These are phyloP conservation scores for Furcasterigmium sp. DNA, from an alignment of 2,329 filamentous ascomycete genomes.

Conservation along the genomic window DNA sequence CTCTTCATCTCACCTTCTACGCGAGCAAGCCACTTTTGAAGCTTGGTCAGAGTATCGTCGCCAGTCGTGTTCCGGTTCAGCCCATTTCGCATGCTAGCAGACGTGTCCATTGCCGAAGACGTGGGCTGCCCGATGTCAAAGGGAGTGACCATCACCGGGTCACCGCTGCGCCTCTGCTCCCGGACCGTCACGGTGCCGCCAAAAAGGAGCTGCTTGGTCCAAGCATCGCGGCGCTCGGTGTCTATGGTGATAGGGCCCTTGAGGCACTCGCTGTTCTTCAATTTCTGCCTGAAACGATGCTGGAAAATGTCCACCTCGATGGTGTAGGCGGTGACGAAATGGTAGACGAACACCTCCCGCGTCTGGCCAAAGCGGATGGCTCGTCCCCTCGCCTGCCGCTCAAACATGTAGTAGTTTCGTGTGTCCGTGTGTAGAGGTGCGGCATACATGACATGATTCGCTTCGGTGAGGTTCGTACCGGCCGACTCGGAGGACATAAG, in stretches of 20 bases:
- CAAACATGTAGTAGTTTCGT: constrained; percentile 25
- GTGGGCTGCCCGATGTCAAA: too few relatives aligned
- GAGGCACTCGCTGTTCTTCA: background rate
- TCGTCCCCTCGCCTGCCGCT: constrained; percentile 34
- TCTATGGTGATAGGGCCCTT: background rate
- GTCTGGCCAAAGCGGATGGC: constrained; percentile 32
- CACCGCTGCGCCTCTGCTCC: background rate
- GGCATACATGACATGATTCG: constrained; percentile 36
- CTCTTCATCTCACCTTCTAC: too few relatives aligned
- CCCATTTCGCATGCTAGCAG: too few relatives aligned
- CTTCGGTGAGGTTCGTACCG: constrained; percentile 33
- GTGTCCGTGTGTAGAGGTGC: constrained; percentile 25
- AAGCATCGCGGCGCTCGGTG: background rate
- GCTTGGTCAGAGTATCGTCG: background rate
- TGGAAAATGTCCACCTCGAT: constrained; percentile 34
- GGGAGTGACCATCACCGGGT: too few relatives aligned
- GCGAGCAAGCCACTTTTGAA: background rate
- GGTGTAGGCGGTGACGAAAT: constrained; percentile 30
- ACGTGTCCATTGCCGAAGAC: too few relatives aligned
- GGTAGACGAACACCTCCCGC: constrained; percentile 30
- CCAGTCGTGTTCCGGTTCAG: background rate
- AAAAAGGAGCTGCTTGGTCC: background rate
- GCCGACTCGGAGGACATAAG: constrained; percentile 32
- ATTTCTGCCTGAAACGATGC: constrained; percentile 14
- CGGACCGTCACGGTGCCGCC: background rate